Percentiles rank a stretch among this genome's conserved stretches.
These are phyloP conservation scores for Fusarium sp. DNA, from an alignment of 2,329 filamentous ascomycete genomes.

Conservation along the genomic window DNA sequence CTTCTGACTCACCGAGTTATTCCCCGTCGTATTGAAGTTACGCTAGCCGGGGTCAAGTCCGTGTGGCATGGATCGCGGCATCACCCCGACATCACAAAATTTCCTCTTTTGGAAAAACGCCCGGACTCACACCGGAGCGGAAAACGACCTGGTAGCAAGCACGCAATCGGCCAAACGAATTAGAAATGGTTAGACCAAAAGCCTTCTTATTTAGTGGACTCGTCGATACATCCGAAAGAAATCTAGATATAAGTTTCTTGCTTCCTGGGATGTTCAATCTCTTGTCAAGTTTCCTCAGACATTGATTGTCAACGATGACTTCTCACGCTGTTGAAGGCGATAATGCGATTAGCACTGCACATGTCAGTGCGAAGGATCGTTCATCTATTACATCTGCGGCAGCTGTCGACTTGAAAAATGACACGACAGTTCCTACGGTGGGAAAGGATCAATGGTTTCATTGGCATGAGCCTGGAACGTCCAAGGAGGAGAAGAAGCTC, in stretches of 20 bases:
- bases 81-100: neutral
- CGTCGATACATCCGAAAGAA: neutral
- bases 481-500: slow-evolving; percentile 57
- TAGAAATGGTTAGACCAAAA: neutral
- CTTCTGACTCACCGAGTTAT: neutral
- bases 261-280: neutral
- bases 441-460: slow-evolving; percentile 48
- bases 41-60: neutral
- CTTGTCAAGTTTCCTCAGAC: neutral
- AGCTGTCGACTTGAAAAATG: neutral
- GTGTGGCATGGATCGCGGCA: neutral
- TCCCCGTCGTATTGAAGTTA: neutral
- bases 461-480: slow-evolving; percentile 58
- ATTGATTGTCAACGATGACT: neutral
- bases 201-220: neutral
- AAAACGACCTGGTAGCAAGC: slow-evolving; percentile 2
- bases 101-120: slow-evolving; percentile 5
- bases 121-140: neutral
- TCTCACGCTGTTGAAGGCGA: neutral
- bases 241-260: neutral
- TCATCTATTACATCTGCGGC: neutral
- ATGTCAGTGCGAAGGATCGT: neutral
- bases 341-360: neutral
- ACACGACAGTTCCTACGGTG: neutral
- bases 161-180: slow-evolving; percentile 16